These are phyloP conservation scores for Ajuga chamaepitys DNA, from an alignment of 257 asterid species.

Conservation along the genomic window DNA sequence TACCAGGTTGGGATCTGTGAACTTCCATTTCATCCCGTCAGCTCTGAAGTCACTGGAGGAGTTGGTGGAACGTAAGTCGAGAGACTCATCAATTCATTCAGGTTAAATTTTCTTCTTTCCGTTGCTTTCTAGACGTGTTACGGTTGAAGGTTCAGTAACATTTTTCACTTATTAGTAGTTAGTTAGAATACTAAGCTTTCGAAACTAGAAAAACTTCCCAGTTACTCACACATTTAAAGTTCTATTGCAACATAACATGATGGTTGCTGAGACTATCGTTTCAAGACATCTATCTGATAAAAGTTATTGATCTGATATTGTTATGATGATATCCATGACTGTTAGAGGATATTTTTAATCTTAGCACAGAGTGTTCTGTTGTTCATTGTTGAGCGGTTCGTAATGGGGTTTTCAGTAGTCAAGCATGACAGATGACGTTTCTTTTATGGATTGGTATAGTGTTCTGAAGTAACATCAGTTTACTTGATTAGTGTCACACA, in stretches of 20 bases:
- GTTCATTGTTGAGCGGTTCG: not conserved
- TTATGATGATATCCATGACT: not conserved
- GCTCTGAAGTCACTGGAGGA: constrained; percentile 24
- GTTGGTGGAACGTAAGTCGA: constrained; percentile 23
- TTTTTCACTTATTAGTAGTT: not conserved
- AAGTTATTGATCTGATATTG: not conserved
- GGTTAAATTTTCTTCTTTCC: not conserved
- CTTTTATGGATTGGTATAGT: not conserved
- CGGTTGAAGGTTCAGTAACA: not conserved
- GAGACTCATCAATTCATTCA: not conserved
- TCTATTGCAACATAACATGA: not conserved
- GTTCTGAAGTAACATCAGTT: not conserved
- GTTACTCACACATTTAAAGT: too few species aligned
- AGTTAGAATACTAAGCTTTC: not conserved
- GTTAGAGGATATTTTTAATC: not conserved
- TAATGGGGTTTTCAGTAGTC: not conserved
- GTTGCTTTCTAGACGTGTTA: not conserved
- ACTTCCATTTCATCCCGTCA: constrained; percentile 22
- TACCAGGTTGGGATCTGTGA: constrained; percentile 25
- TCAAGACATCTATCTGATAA: not conserved
- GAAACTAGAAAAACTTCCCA: too few species aligned
- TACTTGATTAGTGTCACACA: not conserved
- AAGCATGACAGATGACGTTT: not conserved
- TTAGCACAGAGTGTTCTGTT: not conserved
- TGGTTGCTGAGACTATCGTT: not conserved